These are phyloP conservation scores for Lablab purpureus DNA, from an alignment of 306 rosid genomes.

Conservation along the genomic window DNA sequence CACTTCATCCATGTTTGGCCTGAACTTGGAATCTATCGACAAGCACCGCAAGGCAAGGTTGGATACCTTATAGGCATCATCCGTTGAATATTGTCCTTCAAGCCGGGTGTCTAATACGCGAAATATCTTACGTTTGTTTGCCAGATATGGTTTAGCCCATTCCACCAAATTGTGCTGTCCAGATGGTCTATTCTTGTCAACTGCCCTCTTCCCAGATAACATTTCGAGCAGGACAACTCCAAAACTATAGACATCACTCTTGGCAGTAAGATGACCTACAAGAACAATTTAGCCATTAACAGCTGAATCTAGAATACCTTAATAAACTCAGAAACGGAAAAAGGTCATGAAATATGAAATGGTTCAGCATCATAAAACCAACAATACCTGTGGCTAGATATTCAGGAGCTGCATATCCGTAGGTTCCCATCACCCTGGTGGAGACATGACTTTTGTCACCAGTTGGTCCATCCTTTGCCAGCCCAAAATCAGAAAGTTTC, in stretches of 20 bases:
- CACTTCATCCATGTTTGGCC: conserved; percentile 72
- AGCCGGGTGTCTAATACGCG: conserved; percentile 61
- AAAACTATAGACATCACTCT: conserved; percentile 70
- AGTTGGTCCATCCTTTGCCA: conserved; percentile 73
- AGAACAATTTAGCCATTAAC: neutral
- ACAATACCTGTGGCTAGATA: conserved; percentile 66
- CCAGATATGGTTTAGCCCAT: conserved; percentile 68
- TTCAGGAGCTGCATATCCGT: conserved; percentile 77
- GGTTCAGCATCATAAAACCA: conserved; percentile 1
- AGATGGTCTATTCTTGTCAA: conserved; percentile 67
- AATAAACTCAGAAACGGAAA: neutral
- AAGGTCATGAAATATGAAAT: neutral
- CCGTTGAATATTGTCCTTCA: conserved; percentile 67
- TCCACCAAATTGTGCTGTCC: conserved; percentile 62
- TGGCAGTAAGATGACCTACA: conserved; percentile 66
- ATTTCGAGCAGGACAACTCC: conserved; percentile 74
- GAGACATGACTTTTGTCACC: conserved; percentile 70
- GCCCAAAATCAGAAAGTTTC: conserved; percentile 75
- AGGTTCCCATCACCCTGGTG: conserved; percentile 66
- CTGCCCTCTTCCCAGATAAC: conserved; percentile 66
- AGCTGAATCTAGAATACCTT: neutral
- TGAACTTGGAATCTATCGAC: conserved; percentile 56
- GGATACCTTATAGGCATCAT: conserved; percentile 57
- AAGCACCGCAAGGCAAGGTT: conserved; percentile 66
- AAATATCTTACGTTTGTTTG: conserved; percentile 51